Base-by-base conservation (phyloP, 2,329 filamentous ascomycete genomes). In the Calycina marina region DNA sequence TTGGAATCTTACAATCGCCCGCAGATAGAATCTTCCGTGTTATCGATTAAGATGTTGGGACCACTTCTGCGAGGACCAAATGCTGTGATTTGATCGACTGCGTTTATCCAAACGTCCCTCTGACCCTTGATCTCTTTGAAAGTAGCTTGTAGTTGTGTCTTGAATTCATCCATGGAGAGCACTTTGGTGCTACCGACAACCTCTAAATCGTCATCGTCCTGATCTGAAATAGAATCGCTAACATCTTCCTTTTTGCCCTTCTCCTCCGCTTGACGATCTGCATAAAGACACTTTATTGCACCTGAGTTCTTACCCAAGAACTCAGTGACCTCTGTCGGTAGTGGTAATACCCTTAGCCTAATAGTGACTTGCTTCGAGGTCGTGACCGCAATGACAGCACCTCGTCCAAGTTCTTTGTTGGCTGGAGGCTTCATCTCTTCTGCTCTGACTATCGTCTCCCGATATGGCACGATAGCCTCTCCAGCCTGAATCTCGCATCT, bases 401-500 rank as follows among this genome's bases (percentile, higher is more conserved):
- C 90, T 49, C 90, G 70, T 1, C 86, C 86, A 12, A 94, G 65
- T 9, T 92, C 82, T 42, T 86, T 78, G 55, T 92, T 83, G 37
- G 68, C 82, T 0, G 84, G 80, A 2, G 85, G 75, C 14, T 85
- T 77, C 90, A 98, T 98, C 56, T 98, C 90, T 22, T 85, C 72
- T 1, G 77, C 81, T 15, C 72, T 69, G 25, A 94, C 76, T 37
- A 93, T 93, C 0, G 84, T 90, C 58, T 98, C 90, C 35, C 86
- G 70, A 56, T 93, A 98, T 0, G 90, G 90, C 10, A 98, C 90
- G 39, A 98, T 96, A 1, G 90, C 82, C 26, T 83, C 82, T 35
- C 90, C 86, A 16, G 83, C 83, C 51, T 96, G 88, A 32, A 98
- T 86, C 44, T 96, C 88, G 51, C 92, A 96, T 41, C 74, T 77